A percentile compares a stretch with the other conserved stretches of the same genome.
Conservation (phyloP, 108 stramenopile genomes). For the Nitzschia sp. region DNA sequence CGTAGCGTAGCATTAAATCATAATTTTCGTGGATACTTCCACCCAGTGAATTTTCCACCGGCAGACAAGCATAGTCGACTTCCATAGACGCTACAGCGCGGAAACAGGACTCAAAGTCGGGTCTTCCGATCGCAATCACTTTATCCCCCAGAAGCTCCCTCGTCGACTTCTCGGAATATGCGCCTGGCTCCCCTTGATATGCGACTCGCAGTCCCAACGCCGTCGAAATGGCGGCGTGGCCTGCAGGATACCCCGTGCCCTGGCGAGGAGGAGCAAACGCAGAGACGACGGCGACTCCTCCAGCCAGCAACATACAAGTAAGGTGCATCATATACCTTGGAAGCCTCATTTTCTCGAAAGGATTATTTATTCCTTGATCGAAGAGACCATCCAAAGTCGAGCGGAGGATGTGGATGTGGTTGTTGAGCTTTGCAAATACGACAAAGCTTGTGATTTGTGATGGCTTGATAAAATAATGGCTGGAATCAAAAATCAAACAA, state of each 20-base stretch:
- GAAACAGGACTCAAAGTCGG: conserved; percentile 94
- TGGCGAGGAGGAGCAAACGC: neutral
- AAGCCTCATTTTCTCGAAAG: too few relatives aligned
- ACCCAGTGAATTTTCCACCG: conserved; percentile 96
- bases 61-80: conserved; percentile 93
- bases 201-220: conserved; percentile 70
- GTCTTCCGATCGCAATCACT: conserved; percentile 85
- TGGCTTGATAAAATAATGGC: too few relatives aligned
- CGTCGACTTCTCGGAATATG: conserved; percentile 95
- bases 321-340: too few relatives aligned
- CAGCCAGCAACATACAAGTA: neutral
- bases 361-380: too few relatives aligned
- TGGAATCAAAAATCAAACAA: too few relatives aligned
- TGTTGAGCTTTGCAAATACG: too few relatives aligned
- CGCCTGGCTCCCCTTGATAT: conserved; percentile 97
- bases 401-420: too few relatives aligned
- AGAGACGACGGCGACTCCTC: too few relatives aligned
- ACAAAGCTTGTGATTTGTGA: too few relatives aligned
- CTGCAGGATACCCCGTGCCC: neutral
- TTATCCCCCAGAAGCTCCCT: conserved; percentile 87
- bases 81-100: conserved; percentile 93
- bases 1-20: conserved; percentile 95
- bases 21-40: conserved; percentile 98
- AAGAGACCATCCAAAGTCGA: too few relatives aligned
- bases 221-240: neutral